Percentiles rank a stretch among this genome's conserved stretches.
Evolutionary conservation across 2,329 filamentous ascomycete genomes (phyloP).

Genomic region (Rosellinia necatrix): DNA sequence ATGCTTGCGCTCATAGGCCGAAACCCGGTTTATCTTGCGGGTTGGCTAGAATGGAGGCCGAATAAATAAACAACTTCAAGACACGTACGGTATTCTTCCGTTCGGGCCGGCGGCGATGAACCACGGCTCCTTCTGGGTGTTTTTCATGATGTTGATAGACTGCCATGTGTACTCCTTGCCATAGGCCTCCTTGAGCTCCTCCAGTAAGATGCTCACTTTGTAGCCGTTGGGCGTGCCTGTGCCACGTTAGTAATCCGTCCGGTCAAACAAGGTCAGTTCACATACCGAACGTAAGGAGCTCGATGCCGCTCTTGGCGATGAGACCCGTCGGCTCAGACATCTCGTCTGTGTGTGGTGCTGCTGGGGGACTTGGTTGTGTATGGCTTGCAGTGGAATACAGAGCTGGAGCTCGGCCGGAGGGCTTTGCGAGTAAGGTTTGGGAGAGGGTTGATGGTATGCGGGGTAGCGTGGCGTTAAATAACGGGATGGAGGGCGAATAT

Average conservation of each 20-base stretch:
- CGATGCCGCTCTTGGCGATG: slow-evolving; percentile 66
- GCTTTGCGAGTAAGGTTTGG: not conserved
- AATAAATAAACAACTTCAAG: slow-evolving; percentile 42
- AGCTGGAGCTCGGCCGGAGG: slow-evolving; percentile 11
- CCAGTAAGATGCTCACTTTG: slow-evolving; percentile 65
- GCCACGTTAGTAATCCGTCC: slow-evolving; percentile 3
- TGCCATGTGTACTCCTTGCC: slow-evolving; percentile 64
- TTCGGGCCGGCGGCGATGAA: slow-evolving; percentile 67
- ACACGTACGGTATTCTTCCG: slow-evolving; percentile 55
- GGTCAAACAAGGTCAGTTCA: too few relatives aligned
- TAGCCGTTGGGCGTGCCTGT: slow-evolving; percentile 56
- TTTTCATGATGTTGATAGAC: slow-evolving; percentile 61
- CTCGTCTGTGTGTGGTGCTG: slow-evolving; percentile 22
- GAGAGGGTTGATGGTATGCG: not conserved
- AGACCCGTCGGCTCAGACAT: slow-evolving; percentile 57
- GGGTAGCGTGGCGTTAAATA: not conserved
- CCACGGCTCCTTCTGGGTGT: slow-evolving; percentile 71
- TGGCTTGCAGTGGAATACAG: slow-evolving; percentile 25
- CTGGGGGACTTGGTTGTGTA: not conserved
- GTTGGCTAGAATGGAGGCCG: not conserved
- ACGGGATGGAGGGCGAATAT: not conserved
- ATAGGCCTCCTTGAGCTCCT: slow-evolving; percentile 70
- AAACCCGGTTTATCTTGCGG: too few relatives aligned
- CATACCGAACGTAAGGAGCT: slow-evolving; percentile 62
- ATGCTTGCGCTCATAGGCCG: too few relatives aligned